Evolutionary conservation across 176 grass and related monocot genomes (phyloP).

Genomic region (Olyra latifolia): DNA sequence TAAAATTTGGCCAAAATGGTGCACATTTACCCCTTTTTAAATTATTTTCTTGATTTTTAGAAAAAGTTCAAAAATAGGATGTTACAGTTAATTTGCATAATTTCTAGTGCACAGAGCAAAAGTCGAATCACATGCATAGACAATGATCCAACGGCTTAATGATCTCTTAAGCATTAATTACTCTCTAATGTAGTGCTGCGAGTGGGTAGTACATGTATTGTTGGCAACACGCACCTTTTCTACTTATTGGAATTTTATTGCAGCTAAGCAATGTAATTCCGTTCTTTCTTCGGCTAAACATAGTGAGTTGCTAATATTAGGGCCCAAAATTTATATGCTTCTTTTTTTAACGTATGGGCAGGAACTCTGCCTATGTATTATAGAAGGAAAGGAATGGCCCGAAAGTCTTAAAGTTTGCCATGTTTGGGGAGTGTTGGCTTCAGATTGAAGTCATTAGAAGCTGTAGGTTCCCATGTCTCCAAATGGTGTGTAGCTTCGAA

Average conservation of each 20-base stretch:
- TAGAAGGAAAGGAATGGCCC: no score
- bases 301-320: not conserved
- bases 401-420: no score
- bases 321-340: not conserved
- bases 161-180: no score
- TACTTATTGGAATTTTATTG: not conserved
- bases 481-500: not conserved
- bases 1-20: no score
- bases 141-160: no score
- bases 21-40: no score
- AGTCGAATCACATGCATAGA: no score
- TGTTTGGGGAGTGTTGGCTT: not conserved
- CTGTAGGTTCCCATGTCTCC: not conserved
- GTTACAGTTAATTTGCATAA: not conserved
- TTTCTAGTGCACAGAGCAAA: not conserved
- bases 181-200: no score
- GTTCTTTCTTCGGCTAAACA: not conserved
- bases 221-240: not conserved
- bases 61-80: no score
- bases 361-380: no score
- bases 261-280: not conserved
- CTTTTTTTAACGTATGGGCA: no score
- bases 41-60: no score
- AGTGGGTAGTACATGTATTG: not conserved
- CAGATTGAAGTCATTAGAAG: not conserved